Conservation (phyloP, 1,284 basidiomycete genomes). For the Microbotryum violaceum region DNA sequence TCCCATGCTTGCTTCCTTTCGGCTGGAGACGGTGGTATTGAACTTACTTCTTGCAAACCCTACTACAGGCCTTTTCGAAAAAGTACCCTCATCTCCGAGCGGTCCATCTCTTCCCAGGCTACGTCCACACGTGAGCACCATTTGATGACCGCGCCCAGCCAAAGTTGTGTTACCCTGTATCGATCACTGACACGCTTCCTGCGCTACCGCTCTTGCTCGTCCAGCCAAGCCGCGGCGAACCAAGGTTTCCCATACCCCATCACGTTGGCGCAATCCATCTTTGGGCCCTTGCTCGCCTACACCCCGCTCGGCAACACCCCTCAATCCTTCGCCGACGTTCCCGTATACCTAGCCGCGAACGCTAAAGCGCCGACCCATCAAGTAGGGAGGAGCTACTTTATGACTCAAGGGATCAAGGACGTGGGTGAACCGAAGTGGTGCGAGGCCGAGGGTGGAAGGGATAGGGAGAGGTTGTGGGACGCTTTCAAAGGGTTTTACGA, state of each 20-base stretch:
- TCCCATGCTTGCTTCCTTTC: background rate
- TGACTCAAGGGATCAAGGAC: constrained; percentile 16
- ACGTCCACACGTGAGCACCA: constrained; percentile 12
- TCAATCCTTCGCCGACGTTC: constrained; percentile 32
- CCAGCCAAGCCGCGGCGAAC: constrained; percentile 37
- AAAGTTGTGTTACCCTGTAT: background rate
- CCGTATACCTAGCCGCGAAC: constrained; percentile 34
- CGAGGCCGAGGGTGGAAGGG: background rate
- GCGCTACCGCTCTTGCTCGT: constrained; percentile 18
- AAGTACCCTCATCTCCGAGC: constrained; percentile 16
- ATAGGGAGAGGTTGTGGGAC: constrained; percentile 18
- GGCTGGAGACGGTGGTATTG: too few relatives aligned
- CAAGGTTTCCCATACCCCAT: constrained; percentile 37
- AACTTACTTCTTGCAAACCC: too few relatives aligned
- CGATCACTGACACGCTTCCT: background rate
- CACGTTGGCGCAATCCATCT: constrained; percentile 28
- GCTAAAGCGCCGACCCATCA: background rate
- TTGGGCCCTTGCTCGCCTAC: constrained; percentile 29
- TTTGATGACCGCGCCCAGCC: background rate
- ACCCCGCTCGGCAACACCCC: constrained; percentile 34
- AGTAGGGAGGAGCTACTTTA: constrained; percentile 11
- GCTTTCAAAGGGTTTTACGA: background rate
- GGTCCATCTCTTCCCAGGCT: constrained; percentile 23
- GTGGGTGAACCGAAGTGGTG: constrained; percentile 21
- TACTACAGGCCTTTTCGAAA: constrained; percentile 14